Base-by-base conservation (phyloP, 495 filamentous ascomycete species). In the Neurospora sublineolata region DNA sequence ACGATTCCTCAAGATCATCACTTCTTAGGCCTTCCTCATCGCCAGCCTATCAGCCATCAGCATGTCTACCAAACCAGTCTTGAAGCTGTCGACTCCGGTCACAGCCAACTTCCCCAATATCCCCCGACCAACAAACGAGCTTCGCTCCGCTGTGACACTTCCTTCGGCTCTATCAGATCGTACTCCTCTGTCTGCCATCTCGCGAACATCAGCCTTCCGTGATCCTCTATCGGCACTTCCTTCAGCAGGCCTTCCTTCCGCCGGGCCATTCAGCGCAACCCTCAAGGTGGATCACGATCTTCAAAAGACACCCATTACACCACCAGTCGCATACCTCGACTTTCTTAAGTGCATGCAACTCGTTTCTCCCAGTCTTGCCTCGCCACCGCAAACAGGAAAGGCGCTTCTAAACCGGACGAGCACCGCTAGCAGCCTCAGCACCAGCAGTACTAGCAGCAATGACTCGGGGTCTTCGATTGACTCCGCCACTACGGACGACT, bases 271-370 rank as follows among this genome's bases (percentile, higher is more conserved):
- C 68, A 77, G 76, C 72, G 77, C 76, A 37, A 75, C 74, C 40
- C 40, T 78, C 71, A 79, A 80, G 74, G 27, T 75, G 10, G 79
- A 73, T 75, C 77, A 81, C 36, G 79, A 80, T 67, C 77, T 82
- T 37, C 81, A 81, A 69, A 84, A 84, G 76, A 97, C 94, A 3
- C 94, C 94, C 67, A 96, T 98, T 82, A 95, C 91, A n/a, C 94
- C 94, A 37, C 94, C 94, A 3, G 84, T 86, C 5, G 93, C 94
- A 70, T 98, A 98, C 77, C 91, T 93, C 52, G 92, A 98, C 75
- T 98, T 97, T 78, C 88, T 98, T 70, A 92, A 92, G 76, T 77
- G 80, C 72, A 84, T 86, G 82, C 88, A 89, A 8, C 82, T 93
- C 23, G 75, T 79, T 44, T 92, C 91, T 12, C 92, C 92, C 3